phyloP scores from a whole-genome alignment of 331 rosid genomes.

The Quercus tomentella region DNA sequence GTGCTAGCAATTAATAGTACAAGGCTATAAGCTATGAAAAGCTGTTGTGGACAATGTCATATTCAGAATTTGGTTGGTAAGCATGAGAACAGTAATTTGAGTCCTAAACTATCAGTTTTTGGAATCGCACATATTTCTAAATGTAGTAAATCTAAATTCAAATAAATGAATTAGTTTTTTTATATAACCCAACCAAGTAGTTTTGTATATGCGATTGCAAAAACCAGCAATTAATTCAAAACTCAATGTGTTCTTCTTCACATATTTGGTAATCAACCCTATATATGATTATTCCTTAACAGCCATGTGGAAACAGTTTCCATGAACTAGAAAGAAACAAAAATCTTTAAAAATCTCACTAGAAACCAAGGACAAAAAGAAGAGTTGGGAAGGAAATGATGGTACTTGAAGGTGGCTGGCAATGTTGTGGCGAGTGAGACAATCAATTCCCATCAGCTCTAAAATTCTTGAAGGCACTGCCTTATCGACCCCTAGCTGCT shows the following conservation, averaged over 20 bases:
- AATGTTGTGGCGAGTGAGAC: conserved; percentile 97
- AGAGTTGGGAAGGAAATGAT: not conserved
- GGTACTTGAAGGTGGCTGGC: conserved; percentile 96
- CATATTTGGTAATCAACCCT: not conserved
- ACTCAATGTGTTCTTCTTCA: not conserved
- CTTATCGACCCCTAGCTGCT: conserved; percentile 94
- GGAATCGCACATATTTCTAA: too few relatives aligned
- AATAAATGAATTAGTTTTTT: not conserved
- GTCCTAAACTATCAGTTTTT: too few relatives aligned
- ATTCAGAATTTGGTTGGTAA: not conserved
- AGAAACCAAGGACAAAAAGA: not conserved
- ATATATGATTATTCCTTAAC: too few relatives aligned
- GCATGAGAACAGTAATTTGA: not conserved
- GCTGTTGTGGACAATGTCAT: not conserved
- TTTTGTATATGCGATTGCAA: not conserved
- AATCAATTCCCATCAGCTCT: conserved; percentile 91
- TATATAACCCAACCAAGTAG: not conserved
- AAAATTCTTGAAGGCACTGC: conserved; percentile 95
- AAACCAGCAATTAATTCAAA: not conserved
- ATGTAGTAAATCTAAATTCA: not conserved
- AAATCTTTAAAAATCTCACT: not conserved
- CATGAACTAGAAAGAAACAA: not conserved
- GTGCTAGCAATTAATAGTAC: too few relatives aligned
- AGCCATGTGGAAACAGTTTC: not conserved
- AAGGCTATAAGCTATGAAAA: not conserved